Evolutionary conservation across 257 asterid species (phyloP), one percentile per base, ranked within the genome.

Genomic region (Solanum neorickii): DNA sequence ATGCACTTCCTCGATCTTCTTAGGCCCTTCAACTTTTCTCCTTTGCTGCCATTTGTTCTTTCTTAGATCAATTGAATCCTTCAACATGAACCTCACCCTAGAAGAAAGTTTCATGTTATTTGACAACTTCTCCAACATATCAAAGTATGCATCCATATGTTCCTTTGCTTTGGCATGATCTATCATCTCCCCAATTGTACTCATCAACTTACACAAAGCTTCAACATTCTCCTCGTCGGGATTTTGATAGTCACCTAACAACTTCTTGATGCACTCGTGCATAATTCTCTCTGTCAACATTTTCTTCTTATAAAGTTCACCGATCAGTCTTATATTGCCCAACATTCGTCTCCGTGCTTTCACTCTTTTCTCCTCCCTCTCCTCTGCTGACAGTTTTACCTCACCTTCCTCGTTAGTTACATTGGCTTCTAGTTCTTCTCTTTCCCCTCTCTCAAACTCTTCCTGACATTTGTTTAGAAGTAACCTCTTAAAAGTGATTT

Each of bases 1-100:
- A 89, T 96, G 98, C 72, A 96, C 98, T 46, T 97, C 98, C 70
- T 97, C 99, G 18, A 97, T 97, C 95, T 95, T 97, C 90, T 97
- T 97, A 0, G 99, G 99, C 83, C 98, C 99, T 88, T 97, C 99
- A 33, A 97, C 96, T 90, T 96, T 97, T 91, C 99, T 93, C 88
- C 99, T 90, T 89, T 95, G 98, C 93, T 96, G 99, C 99, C 99
- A 97, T 91, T 93, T 97, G 56, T 96, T 97, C 93, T 91, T 96
- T 90, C 99, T 93, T 86, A 97, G 93, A 91, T 97, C 99, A 89
- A 96, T 97, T 42, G 95, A 80, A 88, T 97, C 99, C 91, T 87
- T 96, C 85, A 97, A 92, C 99, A 97, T 95, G 90, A 97, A 97
- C 89, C 98, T 93, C 44, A 96, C 98, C 90, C 99, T 92, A 47